These are phyloP conservation scores for Escallonia herrerae DNA, from an alignment of 129 eudicot species.

Conservation along the genomic window DNA sequence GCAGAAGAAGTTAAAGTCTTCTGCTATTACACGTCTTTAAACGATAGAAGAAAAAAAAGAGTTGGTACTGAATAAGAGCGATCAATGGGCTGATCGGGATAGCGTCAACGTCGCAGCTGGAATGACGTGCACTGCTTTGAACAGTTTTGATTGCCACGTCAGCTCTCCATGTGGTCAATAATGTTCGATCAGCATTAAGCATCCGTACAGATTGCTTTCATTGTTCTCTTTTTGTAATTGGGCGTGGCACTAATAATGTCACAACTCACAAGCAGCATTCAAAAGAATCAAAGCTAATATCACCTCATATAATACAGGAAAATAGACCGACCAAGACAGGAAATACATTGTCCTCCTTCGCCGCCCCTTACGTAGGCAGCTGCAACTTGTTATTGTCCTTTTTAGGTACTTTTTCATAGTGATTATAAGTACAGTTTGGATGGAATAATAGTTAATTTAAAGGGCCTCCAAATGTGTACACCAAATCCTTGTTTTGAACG, in stretches of 20 bases:
- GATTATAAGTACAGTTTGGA: not conserved
- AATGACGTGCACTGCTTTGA: not conserved
- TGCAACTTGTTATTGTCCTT: not conserved
- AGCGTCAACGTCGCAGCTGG: not conserved
- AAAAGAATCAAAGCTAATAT: too few species aligned
- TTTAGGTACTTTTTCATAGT: not conserved
- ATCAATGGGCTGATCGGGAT: too few species aligned
- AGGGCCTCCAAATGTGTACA: too few species aligned
- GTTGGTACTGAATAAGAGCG: not conserved
- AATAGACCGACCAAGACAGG: slow-evolving; percentile 20
- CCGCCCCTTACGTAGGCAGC: slow-evolving; percentile 7
- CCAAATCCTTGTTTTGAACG: not conserved
- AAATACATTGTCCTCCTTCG: slow-evolving; percentile 7
- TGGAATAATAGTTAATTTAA: not conserved
- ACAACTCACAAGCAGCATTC: not conserved
- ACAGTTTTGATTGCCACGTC: not conserved
- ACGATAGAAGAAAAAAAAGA: too few species aligned
- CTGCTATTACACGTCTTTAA: too few species aligned
- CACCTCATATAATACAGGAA: not conserved
- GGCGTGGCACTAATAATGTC: not conserved
- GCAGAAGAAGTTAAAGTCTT: too few species aligned
- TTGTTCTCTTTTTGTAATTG: not conserved
- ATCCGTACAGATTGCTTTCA: not conserved
- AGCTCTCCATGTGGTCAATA: not conserved
- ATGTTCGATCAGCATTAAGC: not conserved